Percentiles rank a stretch among this genome's conserved stretches.
Conservation (phyloP, 176 grass and related monocot species). For the Alloteropsis semialata region DNA sequence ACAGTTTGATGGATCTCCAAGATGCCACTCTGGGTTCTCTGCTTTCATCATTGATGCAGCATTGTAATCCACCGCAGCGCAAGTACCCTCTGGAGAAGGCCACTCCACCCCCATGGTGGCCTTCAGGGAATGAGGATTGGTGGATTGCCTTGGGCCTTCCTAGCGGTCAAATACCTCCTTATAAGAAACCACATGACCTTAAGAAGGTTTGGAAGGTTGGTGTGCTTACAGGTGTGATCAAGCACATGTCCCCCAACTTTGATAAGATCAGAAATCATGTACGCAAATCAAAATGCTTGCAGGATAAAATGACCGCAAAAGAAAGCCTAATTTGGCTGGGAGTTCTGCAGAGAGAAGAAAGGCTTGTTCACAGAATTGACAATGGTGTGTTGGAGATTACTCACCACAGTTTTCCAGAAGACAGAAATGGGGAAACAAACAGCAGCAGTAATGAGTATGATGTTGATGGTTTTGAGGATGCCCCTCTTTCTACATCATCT, state of each 20-base stretch:
- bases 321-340: conserved; percentile 92
- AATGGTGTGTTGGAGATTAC: conserved; percentile 60
- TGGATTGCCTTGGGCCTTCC: conserved; percentile 70
- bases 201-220: conserved; percentile 99
- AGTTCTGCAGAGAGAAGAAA: conserved; percentile 83
- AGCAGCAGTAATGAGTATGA: conserved; percentile 83
- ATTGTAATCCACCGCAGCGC: conserved; percentile 81
- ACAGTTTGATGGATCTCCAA: conserved; percentile 91
- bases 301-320: conserved; percentile 98
- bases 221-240: conserved; percentile 87
- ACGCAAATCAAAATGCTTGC: conserved; percentile 90
- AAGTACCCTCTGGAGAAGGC: conserved; percentile 94
- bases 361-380: conserved; percentile 49
- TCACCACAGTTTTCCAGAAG: conserved; percentile 40
- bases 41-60: conserved; percentile 93
- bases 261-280: conserved; percentile 92
- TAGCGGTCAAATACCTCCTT: conserved; percentile 59
- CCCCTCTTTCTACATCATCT: conserved; percentile 59
- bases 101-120: conserved; percentile 85
- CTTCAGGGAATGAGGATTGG: conserved; percentile 86
- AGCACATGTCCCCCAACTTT: conserved; percentile 94
- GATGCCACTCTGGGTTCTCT: conserved; percentile 88
- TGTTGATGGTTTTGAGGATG: conserved; percentile 72
- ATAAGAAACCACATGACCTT: conserved; percentile 96
- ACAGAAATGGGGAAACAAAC: conserved; percentile 45